phyloP scores from a whole-genome alignment of 2,329 filamentous ascomycete genomes.

The Colletotrichum sidae region DNA sequence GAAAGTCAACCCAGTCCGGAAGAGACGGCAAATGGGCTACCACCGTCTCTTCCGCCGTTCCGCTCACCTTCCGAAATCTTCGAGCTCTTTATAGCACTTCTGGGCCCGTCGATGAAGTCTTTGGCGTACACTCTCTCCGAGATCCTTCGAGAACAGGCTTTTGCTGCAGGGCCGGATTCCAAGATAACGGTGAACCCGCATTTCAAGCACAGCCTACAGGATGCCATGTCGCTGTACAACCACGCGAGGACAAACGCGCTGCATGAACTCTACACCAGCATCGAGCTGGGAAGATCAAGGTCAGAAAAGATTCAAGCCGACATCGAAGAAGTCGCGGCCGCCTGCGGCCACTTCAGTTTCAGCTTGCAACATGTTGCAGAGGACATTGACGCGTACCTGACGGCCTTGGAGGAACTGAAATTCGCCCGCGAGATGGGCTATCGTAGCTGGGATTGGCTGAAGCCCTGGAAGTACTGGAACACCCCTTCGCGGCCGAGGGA shows the following conservation, averaged over 20 bases:
- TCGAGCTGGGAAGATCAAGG: constrained; percentile 75
- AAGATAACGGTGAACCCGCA: constrained; percentile 81
- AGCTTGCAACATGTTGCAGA: constrained; percentile 91
- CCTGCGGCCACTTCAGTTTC: constrained; percentile 96
- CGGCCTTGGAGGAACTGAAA: constrained; percentile 88
- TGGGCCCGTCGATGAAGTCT: constrained; percentile 96
- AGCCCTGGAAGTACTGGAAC: constrained; percentile 71
- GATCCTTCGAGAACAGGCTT: constrained; percentile 88
- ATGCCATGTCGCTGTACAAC: constrained; percentile 85
- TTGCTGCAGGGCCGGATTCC: constrained; percentile 74
- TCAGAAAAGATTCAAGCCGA: constrained; percentile 87
- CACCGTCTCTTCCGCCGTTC: constrained; percentile 51
- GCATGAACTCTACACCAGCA: constrained; percentile 81
- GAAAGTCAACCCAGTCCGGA: constrained; percentile 57
- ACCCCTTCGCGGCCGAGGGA: constrained; percentile 20
- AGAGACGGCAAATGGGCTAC: constrained; percentile 40
- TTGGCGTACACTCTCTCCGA: constrained; percentile 91
- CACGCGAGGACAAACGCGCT: constrained; percentile 81
- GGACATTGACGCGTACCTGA: constrained; percentile 85
- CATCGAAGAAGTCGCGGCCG: constrained; percentile 97
- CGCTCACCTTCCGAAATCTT: constrained; percentile 86
- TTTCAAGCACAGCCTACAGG: constrained; percentile 81
- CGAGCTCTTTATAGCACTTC: constrained; percentile 85
- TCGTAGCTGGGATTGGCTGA: constrained; percentile 86
- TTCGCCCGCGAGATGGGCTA: constrained; percentile 71